Base-by-base conservation (phyloP, 306 rosid genomes). In the Neltuma alba region DNA sequence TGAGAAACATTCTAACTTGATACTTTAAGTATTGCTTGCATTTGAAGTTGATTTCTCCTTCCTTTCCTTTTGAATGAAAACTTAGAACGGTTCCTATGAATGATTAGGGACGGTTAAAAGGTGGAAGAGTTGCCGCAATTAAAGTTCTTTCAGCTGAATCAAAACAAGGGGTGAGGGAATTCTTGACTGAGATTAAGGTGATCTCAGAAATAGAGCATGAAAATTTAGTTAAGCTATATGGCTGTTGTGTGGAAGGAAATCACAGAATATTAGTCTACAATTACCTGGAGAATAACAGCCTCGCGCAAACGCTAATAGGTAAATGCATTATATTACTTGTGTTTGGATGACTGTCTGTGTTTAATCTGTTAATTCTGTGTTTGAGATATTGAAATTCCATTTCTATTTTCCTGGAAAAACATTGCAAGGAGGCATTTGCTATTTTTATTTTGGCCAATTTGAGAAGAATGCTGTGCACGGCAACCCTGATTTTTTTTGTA, bases 71-170 rank as follows among this genome's bases (percentile, higher is more conserved):
- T 38, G 70, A 77, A 47, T 70, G 58, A 70, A 70, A 75, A 31
- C 33, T 74, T 76, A 67, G 66, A 69, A 47, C 52, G 63, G 14
- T 84, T 71, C 54, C n/a, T 23, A 31, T 80, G 69, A 70, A 82
- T 87, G 80, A 42, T 79, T 84, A 95, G 98, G 98, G 97, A 36
- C 87, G 77, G 70, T 89, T 95, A 76, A 95, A 86, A 85, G 91
- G 89, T 80, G 97, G 99, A 75, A 92, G 86, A 73, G 55, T 92
- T 71, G 99, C 97, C 21, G 99, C 99, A 64, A 85, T 94, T 83
- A 94, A 94, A 90, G 97, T 92, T 79, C 97, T 94, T 79, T 94
- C 99, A 27, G 85, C 91, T 74, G 97, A 94, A 66, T 94, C 97
- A 66, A 92, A 57, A 70, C 99, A 94, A 81, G 99, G 99, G 70